Evolutionary conservation across 192 early-diverging fungal genomes (phyloP), one percentile per base, ranked within the genome.

Genomic region (Coemansia erecta): DNA sequence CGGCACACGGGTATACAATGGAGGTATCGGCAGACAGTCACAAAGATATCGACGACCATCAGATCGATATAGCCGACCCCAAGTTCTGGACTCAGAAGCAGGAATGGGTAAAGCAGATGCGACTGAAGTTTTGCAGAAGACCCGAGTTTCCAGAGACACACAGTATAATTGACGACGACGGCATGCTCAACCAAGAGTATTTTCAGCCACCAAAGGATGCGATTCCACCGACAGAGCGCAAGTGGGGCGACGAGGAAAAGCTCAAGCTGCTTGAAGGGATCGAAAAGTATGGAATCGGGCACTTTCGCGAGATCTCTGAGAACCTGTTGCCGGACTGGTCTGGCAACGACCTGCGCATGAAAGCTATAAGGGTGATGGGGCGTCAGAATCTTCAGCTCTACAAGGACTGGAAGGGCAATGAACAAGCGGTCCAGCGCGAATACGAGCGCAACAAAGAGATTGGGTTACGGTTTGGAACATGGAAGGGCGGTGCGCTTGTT

Each of bases 331-430:
- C 90, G 8, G 83, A 83, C 44, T 94, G 92, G 93, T 77, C 70
- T 19, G 66, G 73, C 22, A 91, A 93, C 56, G 93, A 94, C 60
- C 79, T 94, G 31, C 85, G 92, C 43, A 82, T 94, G 63, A 93
- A 93, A 56, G 66, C 91, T 9, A 94, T 93, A 51, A 69, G 92
- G 19, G 66, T 93, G 31, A 86, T 94, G 49, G 93, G 93, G 35
- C 82, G 93, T 26, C 93, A 93, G 54, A 94, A 93, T 56, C 72
- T 92, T 31, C 91, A 94, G 66, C 73, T 90, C 39, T 93, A 94
- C 72, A 85, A 87, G 58, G 89, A 84, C 50, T 95, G 93, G 93
- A 89, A 84, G 64, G 92, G 92, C 11, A 75, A 83, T 60, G 86
- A 73, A 37, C 83, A 83, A 19, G 87, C 73, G 24, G 88, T 93